Evolutionary conservation across 2,329 filamentous ascomycete genomes (phyloP).

Genomic region (Epichloe sylvatica): DNA sequence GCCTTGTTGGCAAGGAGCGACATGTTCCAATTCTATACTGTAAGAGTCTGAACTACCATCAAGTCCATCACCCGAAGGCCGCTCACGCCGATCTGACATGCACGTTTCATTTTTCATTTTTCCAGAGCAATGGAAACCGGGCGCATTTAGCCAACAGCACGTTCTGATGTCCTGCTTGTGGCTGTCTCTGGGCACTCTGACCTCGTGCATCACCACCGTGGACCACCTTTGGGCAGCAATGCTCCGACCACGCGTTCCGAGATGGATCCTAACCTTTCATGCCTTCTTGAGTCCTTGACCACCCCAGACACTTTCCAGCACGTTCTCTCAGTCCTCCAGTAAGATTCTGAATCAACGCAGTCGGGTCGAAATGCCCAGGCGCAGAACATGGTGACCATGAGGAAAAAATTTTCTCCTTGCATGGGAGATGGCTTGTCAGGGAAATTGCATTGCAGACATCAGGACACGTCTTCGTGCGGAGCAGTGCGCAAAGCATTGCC

Average conservation of each 20-base stretch:
- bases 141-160: too few species aligned
- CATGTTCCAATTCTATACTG: too few species aligned
- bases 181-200: not conserved
- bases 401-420: not conserved
- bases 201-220: not conserved
- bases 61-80: too few species aligned
- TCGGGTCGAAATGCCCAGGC: not conserved
- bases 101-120: too few species aligned
- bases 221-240: constrained; percentile 10
- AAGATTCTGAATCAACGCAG: not conserved
- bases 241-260: not conserved
- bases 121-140: too few species aligned
- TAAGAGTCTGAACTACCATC: too few species aligned
- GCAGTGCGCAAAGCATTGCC: too few species aligned
- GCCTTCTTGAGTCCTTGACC: not conserved
- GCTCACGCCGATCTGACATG: too few species aligned
- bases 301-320: not conserved
- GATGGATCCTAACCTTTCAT: not conserved
- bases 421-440: not conserved
- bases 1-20: too few species aligned
- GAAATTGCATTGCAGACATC: too few species aligned
- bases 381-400: not conserved
- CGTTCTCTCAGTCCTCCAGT: not conserved
- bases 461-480: too few species aligned
- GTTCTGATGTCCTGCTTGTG: not conserved